A percentile compares a stretch with the other conserved stretches of the same genome.
Evolutionary conservation across 352 stramenopile genomes (phyloP).

Genomic region (Thalassiosira oceanica): DNA sequence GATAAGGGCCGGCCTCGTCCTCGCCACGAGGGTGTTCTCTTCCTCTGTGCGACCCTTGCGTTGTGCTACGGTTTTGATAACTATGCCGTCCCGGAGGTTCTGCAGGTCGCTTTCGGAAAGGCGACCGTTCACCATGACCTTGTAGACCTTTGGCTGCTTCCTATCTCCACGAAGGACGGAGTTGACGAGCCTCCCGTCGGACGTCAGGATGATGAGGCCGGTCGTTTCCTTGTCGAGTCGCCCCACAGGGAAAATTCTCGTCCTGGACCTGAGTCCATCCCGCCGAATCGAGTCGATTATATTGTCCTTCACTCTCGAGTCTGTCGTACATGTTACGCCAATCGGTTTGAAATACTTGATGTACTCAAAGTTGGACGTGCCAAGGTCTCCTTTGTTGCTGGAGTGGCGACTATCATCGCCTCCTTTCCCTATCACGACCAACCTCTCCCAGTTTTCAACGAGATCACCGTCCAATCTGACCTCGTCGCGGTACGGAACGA

Average conservation of each 20-base stretch:
- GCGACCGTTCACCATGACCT: conserved; percentile 58
- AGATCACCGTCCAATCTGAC: conserved; percentile 64
- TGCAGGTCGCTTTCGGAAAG: conserved; percentile 53
- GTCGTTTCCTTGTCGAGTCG: conserved; percentile 80
- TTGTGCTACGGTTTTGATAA: conserved; percentile 77
- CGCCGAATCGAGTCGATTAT: conserved; percentile 50
- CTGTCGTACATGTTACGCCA: conserved; percentile 79
- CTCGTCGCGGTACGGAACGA: conserved; percentile 60
- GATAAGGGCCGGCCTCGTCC: conserved; percentile 67
- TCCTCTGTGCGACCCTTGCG: conserved; percentile 37
- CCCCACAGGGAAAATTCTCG: conserved; percentile 80
- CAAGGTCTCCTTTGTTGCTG: background rate
- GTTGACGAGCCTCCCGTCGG: conserved; percentile 76
- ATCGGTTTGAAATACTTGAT: conserved; percentile 83
- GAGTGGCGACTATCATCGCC: background rate
- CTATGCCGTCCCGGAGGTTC: conserved; percentile 59
- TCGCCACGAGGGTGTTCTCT: conserved; percentile 56
- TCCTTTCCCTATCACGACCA: conserved; percentile 50
- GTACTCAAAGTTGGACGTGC: conserved; percentile 64
- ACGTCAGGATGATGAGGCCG: conserved; percentile 80
- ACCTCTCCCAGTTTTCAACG: conserved; percentile 65
- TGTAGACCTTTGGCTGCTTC: conserved; percentile 80
- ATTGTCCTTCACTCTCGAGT: conserved; percentile 59
- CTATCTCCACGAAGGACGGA: conserved; percentile 50
- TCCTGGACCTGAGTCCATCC: conserved; percentile 36